Conservation (phyloP, 352 stramenopile genomes). For the Hyaloperonospora brassicae region DNA sequence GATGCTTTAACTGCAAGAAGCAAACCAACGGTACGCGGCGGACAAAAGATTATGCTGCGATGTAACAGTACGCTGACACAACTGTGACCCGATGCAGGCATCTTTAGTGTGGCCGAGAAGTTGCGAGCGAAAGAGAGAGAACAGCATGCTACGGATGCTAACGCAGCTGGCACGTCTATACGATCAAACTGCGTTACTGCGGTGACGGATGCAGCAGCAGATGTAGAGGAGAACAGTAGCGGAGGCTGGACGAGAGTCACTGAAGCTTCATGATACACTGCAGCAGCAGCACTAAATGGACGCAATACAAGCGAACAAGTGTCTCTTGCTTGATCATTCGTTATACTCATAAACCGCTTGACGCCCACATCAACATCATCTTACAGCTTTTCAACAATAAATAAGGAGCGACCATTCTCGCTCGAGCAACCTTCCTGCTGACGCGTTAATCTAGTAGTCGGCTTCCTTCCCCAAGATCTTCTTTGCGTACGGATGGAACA, state of each 20-base stretch:
- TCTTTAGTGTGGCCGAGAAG: constrained; percentile 87
- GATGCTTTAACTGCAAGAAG: constrained; percentile 92
- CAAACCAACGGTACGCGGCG: constrained; percentile 78
- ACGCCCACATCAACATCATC: neutral
- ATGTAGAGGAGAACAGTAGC: neutral
- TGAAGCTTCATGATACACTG: constrained; percentile 1
- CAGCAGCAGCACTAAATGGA: no score
- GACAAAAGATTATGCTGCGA: neutral
- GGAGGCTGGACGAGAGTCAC: constrained; percentile 19
- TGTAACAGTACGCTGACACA: neutral
- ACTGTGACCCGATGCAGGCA: constrained; percentile 24
- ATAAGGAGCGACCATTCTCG: constrained; percentile 8
- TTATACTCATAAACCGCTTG: no score
- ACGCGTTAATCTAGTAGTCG: constrained; percentile 7
- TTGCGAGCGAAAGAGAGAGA: constrained; percentile 45
- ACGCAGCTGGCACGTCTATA: constrained; percentile 4
- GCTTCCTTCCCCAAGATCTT: constrained; percentile 23
- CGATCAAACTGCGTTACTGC: neutral
- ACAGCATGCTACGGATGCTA: constrained; percentile 16
- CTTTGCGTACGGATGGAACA: constrained; percentile 60
- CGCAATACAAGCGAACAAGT: no score
- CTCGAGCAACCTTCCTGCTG: constrained; percentile 4
- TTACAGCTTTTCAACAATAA: constrained; percentile 19
- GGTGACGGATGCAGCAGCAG: neutral
- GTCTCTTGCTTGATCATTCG: no score